Evolutionary conservation across 257 asterid species (phyloP).

Genomic region (Nicotiana benthamiana): DNA sequence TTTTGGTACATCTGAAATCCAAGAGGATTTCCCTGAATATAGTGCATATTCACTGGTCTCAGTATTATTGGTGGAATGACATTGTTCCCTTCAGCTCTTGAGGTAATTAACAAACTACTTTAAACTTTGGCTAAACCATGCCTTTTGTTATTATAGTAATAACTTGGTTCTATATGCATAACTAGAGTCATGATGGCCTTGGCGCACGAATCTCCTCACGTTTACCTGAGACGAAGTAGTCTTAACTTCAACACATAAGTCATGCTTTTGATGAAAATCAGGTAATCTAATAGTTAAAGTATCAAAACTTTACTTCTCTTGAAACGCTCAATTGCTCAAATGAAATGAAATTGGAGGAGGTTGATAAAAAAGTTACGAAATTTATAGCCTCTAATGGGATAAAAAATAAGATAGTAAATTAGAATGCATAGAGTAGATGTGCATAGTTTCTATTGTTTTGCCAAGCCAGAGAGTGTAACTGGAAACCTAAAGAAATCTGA

Average conservation of each 20-base stretch:
- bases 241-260: neutral
- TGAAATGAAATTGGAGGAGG: neutral
- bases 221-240: neutral
- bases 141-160: neutral
- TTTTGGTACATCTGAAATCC: conserved; percentile 67
- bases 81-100: conserved; percentile 56
- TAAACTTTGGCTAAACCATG: neutral
- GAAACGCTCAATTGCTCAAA: no score
- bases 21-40: conserved; percentile 76
- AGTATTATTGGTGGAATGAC: conserved; percentile 88
- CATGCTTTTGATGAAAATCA: no score
- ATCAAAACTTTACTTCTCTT: no score
- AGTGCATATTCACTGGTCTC: conserved; percentile 65
- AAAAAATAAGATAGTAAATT: no score
- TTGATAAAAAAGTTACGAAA: neutral
- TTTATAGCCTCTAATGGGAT: no score
- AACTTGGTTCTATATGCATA: no score
- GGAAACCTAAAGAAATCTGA: neutral
- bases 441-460: neutral
- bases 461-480: neutral
- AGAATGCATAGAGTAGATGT: neutral
- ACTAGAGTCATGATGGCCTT: neutral
- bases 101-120: conserved; percentile 30
- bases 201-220: neutral
- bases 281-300: no score